These are phyloP conservation scores for Apiotrichum domesticum DNA, from an alignment of 1,284 basidiomycete genomes.

Conservation along the genomic window DNA sequence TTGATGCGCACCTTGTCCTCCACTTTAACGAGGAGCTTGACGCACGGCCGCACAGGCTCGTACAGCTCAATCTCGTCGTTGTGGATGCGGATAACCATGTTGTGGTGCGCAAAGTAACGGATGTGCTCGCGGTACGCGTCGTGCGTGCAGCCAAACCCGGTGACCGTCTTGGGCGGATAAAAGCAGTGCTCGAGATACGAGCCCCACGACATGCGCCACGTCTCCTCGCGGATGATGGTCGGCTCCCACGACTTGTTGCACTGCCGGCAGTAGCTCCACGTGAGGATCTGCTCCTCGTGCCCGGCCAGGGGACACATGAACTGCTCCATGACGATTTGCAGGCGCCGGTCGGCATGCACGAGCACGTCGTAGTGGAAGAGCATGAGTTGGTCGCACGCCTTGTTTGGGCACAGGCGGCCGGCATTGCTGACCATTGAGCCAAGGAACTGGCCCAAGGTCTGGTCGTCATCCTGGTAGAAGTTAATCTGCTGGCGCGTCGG, in stretches of 20 bases:
- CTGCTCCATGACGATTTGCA: conserved; percentile 79
- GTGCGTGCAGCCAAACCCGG: conserved; percentile 68
- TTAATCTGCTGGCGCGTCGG: conserved; percentile 61
- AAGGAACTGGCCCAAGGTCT: conserved; percentile 86
- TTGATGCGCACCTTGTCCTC: conserved; percentile 82
- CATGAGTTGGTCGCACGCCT: conserved; percentile 73
- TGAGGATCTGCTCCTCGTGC: conserved; percentile 67
- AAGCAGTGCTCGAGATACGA: conserved; percentile 47
- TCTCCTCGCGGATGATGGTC: conserved; percentile 84
- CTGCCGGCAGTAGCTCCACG: conserved; percentile 83
- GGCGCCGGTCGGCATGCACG: conserved; percentile 77
- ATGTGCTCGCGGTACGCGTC: conserved; percentile 92
- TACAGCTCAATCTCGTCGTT: conserved; percentile 74
- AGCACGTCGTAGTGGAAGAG: conserved; percentile 81
- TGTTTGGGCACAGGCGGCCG: conserved; percentile 65
- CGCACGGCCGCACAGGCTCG: conserved; percentile 85
- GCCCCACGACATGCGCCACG: conserved; percentile 57
- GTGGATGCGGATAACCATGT: conserved; percentile 77
- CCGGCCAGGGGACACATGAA: conserved; percentile 51
- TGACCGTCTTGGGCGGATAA: conserved; percentile 77
- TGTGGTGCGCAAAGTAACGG: conserved; percentile 71
- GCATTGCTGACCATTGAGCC: conserved; percentile 66
- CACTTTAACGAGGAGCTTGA: conserved; percentile 72
- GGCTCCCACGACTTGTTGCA: conserved; percentile 79
- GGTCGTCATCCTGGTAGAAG: conserved; percentile 90